Base-by-base conservation (phyloP, 371 early-diverging fungal species). In the Phascolomyces articulosus region DNA sequence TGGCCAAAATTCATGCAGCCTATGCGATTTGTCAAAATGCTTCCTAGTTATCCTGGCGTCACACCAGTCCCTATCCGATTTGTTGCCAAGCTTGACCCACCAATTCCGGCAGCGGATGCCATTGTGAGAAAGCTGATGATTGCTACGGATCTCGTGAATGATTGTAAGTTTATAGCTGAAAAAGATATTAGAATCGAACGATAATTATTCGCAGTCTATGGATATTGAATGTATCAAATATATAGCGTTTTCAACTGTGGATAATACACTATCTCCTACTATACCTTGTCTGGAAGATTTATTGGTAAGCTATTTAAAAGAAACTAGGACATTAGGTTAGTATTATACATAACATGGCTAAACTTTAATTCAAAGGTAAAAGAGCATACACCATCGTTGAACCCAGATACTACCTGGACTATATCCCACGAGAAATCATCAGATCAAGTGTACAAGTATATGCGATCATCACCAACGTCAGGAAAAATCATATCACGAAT, bases 401-500 rank as follows among this genome's bases (percentile, higher is more conserved):
- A 38, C 40, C 18, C 40, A 27, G 26, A 44, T 24, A 44, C 18
- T 15, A 58, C 63, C 16, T 54, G 3, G 29, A 53, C 60, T 68
- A 70, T 48, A 54, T 9, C 49, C 21, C 57, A 49, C 41, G 77
- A 74, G 11, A 61, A 69, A 15, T 64, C 56, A 21, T 61, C 67
- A 2, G 57, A 66, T 16, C 82, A 81, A 62, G 60, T 64, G 0
- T 82, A 82, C 48, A 67, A 72, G 40, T 72, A 68, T 72, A 70
- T 65, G 54, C 56, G 59, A 0, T 58, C 71, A 18, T 66, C 67
- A 41, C 34, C 31, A 7, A 73, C 67, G 2, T 61, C 68, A 58
- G 82, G 72, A 9, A 82, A 77, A 65, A 41, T 84, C 15, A 55
- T 87, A 7, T 63, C 77, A 26, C 75, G 87, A 13, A 70, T 87